Percentiles rank a stretch among this genome's conserved stretches.
These are phyloP conservation scores for Scleroderma citrinum DNA, from an alignment of 768 basidiomycete genomes.

Conservation along the genomic window DNA sequence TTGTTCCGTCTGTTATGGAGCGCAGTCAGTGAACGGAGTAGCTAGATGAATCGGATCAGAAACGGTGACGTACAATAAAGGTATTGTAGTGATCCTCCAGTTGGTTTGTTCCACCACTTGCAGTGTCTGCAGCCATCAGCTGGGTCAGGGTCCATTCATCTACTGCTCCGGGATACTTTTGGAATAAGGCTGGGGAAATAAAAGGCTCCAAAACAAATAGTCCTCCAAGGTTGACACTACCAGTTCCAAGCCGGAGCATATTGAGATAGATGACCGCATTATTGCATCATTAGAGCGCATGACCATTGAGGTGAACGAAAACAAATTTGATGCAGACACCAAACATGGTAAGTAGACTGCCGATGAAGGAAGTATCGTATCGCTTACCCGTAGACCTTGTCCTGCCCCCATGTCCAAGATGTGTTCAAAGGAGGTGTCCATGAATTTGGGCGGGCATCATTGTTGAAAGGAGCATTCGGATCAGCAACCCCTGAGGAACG, in stretches of 20 bases:
- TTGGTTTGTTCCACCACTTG: slow-evolving; percentile 55
- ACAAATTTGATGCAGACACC: not conserved
- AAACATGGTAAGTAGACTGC: not conserved
- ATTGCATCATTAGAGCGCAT: not conserved
- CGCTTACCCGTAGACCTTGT: slow-evolving; percentile 56
- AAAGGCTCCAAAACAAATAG: slow-evolving; percentile 77
- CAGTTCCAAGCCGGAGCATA: not conserved
- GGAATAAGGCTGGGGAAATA: slow-evolving; percentile 59
- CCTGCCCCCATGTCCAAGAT: slow-evolving; percentile 62
- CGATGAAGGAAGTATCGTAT: slow-evolving; percentile 4
- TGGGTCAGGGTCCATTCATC: slow-evolving; percentile 68
- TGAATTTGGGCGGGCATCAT: slow-evolving; percentile 65
- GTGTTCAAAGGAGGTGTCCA: slow-evolving; percentile 79
- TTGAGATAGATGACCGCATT: not conserved
- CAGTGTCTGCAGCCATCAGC: slow-evolving; percentile 61
- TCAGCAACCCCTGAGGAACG: slow-evolving; percentile 50
- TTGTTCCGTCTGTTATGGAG: slow-evolving; percentile 61
- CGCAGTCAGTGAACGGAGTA: not conserved
- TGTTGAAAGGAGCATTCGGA: slow-evolving; percentile 69
- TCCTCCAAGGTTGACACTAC: slow-evolving; percentile 65
- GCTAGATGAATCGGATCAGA: not conserved
- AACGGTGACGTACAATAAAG: slow-evolving; percentile 61
- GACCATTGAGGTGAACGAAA: not conserved
- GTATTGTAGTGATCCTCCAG: slow-evolving; percentile 76
- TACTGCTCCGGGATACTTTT: slow-evolving; percentile 47